These are phyloP conservation scores for Diaporthe longicolla DNA, from an alignment of 2,329 filamentous ascomycete species.

Conservation along the genomic window DNA sequence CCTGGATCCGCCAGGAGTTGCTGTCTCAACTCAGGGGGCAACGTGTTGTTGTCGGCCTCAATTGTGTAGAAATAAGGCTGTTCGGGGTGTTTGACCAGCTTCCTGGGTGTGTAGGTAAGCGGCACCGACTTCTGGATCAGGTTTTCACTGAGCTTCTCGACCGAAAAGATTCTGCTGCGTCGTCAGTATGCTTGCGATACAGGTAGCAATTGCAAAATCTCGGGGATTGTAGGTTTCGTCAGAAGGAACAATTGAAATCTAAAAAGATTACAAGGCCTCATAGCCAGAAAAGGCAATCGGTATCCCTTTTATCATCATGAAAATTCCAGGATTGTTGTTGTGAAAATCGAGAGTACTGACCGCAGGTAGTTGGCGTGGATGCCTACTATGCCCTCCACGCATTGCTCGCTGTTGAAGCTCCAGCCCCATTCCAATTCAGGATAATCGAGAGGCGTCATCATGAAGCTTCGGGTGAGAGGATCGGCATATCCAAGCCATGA, in stretches of 20 bases:
- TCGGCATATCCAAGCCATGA: constrained; percentile 98
- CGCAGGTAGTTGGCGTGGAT: constrained; percentile 90
- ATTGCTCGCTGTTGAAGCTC: constrained; percentile 97
- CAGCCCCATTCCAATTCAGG: constrained; percentile 91
- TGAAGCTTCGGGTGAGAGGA: constrained; percentile 86
- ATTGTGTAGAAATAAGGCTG: constrained; percentile 93
- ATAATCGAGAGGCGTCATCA: constrained; percentile 93
- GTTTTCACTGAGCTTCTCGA: constrained; percentile 88
- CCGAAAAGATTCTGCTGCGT: constrained; percentile 82
- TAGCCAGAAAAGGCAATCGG: constrained; percentile 65
- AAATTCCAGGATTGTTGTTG: constrained; percentile 50
- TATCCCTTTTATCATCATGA: constrained; percentile 76
- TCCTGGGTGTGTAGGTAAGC: constrained; percentile 90
- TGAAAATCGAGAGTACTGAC: constrained; percentile 66
- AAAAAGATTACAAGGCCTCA: constrained; percentile 69
- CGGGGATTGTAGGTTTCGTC: constrained; percentile 57
- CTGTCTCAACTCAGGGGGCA: constrained; percentile 83
- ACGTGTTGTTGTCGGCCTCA: constrained; percentile 91
- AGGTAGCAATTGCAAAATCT: not conserved
- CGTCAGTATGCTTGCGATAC: constrained; percentile 50
- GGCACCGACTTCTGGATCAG: constrained; percentile 89
- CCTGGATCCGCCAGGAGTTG: constrained; percentile 80
- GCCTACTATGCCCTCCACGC: constrained; percentile 92
- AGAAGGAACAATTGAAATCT: constrained; percentile 98
- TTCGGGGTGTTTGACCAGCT: constrained; percentile 89